Conservation (phyloP, 805 yeast species). For the Wickerhamomyces chambardii region DNA sequence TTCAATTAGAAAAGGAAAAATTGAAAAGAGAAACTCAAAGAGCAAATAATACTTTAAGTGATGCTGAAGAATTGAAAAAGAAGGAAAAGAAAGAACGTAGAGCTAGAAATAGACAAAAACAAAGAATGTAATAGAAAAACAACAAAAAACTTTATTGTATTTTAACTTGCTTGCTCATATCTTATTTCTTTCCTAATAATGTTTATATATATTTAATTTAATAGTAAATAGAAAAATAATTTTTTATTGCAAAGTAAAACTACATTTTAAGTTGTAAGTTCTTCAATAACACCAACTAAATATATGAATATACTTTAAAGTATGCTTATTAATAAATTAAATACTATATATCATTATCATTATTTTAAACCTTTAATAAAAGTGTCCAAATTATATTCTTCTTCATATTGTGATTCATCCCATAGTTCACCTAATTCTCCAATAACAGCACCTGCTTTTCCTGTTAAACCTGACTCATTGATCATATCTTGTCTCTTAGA, state of each 20-base stretch:
- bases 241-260: too few relatives aligned
- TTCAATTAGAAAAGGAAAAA: constrained; percentile 62
- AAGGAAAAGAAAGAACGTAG: constrained; percentile 77
- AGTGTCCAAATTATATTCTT: constrained; percentile 89
- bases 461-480: constrained; percentile 69
- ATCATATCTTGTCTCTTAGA: constrained; percentile 27
- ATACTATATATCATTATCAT: neutral
- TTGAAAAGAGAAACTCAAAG: constrained; percentile 50
- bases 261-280: too few relatives aligned
- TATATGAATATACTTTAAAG: too few relatives aligned
- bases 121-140: neutral
- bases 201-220: too few relatives aligned
- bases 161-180: too few relatives aligned
- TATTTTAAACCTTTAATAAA: constrained; percentile 57
- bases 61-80: constrained; percentile 74
- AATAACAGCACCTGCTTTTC: constrained; percentile 78
- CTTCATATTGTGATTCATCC: constrained; percentile 96
- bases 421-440: constrained; percentile 89
- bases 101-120: constrained; percentile 51
- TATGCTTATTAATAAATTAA: too few relatives aligned
- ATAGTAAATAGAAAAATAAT: too few relatives aligned
- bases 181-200: too few relatives aligned
- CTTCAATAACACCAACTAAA: too few relatives aligned
- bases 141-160: too few relatives aligned
- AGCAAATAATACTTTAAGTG: constrained; percentile 48